phyloP scores from a whole-genome alignment of 2,329 filamentous ascomycete genomes.

The Sporothrix brunneoviolacea region DNA sequence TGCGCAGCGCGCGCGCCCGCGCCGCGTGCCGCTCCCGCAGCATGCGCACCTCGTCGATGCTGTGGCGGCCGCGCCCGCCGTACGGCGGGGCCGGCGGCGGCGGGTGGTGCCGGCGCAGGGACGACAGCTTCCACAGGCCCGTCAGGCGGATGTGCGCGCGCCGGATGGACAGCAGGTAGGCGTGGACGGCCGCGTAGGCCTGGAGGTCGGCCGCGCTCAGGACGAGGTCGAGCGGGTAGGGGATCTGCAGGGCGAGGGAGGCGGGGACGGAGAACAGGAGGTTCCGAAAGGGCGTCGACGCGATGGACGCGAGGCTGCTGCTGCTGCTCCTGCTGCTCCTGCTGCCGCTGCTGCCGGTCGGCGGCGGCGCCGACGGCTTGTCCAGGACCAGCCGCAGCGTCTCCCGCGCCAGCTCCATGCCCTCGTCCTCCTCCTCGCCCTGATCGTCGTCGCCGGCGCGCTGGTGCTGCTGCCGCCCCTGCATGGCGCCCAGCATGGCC shows the following conservation, averaged over 20 bases:
- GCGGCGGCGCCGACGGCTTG: constrained; percentile 32
- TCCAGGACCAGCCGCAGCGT: constrained; percentile 62
- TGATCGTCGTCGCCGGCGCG: constrained; percentile 60
- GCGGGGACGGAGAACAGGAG: constrained; percentile 74
- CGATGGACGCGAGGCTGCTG: constrained; percentile 24
- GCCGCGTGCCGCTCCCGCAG: constrained; percentile 58
- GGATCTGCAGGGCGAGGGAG: constrained; percentile 62
- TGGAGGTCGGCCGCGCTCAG: constrained; percentile 69
- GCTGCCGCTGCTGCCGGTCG: not conserved
- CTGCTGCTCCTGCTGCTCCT: not conserved
- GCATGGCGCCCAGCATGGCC: constrained; percentile 69
- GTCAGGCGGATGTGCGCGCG: constrained; percentile 79
- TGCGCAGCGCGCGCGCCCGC: constrained; percentile 64
- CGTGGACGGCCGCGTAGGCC: constrained; percentile 76
- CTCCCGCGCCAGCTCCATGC: constrained; percentile 74
- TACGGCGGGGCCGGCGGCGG: constrained; percentile 59
- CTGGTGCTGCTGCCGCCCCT: constrained; percentile 59
- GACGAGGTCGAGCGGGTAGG: constrained; percentile 80
- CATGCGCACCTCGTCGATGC: constrained; percentile 37
- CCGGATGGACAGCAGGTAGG: constrained; percentile 79
- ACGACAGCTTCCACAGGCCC: constrained; percentile 78
- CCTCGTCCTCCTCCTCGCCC: constrained; percentile 71
- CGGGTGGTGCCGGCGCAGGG: constrained; percentile 69
- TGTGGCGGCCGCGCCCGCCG: constrained; percentile 47
- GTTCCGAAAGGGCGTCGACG: constrained; percentile 62